phyloP scores from a whole-genome alignment of 108 stramenopile genomes.

The Pseudonitzschia multiseries region DNA sequence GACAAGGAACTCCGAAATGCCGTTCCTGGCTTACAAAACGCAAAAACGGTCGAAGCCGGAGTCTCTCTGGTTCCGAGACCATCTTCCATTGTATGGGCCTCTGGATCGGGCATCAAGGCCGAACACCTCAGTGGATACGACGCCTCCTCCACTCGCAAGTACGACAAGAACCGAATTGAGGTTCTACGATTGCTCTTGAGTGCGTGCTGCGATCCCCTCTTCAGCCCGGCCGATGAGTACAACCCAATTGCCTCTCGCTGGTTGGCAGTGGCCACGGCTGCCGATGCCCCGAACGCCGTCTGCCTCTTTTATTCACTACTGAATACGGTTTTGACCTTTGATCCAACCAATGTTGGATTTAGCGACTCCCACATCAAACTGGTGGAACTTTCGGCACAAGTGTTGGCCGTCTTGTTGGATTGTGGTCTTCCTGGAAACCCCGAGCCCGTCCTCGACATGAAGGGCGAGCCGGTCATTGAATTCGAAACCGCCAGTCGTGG shows the following conservation, averaged over 20 bases:
- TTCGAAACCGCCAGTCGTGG: slow-evolving; percentile 57
- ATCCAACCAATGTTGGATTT: slow-evolving; percentile 63
- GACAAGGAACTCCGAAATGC: slow-evolving; percentile 60
- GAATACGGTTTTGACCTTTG: slow-evolving; percentile 87
- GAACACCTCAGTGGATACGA: slow-evolving; percentile 40
- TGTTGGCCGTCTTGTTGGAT: slow-evolving; percentile 85
- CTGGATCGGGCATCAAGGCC: slow-evolving; percentile 61
- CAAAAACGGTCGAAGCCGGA: slow-evolving; percentile 48
- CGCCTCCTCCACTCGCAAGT: slow-evolving; percentile 65
- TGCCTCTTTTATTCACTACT: slow-evolving; percentile 92
- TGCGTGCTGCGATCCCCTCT: slow-evolving; percentile 90
- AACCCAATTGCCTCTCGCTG: slow-evolving; percentile 85
- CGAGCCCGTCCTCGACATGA: slow-evolving; percentile 57
- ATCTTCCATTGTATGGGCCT: slow-evolving; percentile 73
- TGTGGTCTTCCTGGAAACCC: slow-evolving; percentile 81
- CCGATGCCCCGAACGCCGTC: slow-evolving; percentile 90
- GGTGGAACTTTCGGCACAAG: slow-evolving; percentile 86
- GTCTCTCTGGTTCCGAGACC: slow-evolving; percentile 58
- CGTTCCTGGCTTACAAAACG: slow-evolving; percentile 48
- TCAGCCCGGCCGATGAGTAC: slow-evolving; percentile 87
- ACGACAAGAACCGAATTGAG: slow-evolving; percentile 92
- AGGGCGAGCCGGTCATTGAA: slow-evolving; percentile 64
- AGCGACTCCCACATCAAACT: slow-evolving; percentile 68
- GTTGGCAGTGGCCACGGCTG: slow-evolving; percentile 84
- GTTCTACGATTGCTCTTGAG: slow-evolving; percentile 91